phyloP scores from a whole-genome alignment of 805 yeast species.

The Candida jianshihensis region DNA sequence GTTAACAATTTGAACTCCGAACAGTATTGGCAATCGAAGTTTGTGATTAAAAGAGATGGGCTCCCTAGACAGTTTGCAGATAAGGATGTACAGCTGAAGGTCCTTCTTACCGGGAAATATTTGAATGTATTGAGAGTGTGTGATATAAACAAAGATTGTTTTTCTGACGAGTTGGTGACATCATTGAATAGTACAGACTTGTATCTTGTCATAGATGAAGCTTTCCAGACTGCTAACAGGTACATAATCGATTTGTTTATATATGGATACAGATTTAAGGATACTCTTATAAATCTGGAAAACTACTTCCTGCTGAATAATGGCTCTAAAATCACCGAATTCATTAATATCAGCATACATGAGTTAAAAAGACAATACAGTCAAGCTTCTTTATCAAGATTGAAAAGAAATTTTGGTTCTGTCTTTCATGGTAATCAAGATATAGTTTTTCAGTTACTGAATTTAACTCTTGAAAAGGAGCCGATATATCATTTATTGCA shows the following conservation, averaged over 20 bases:
- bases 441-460: constrained; percentile 23
- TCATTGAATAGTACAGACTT: constrained; percentile 36
- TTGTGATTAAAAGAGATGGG: constrained; percentile 67
- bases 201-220: constrained; percentile 47
- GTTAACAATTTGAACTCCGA: constrained; percentile 36
- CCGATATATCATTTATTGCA: constrained; percentile 34
- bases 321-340: constrained; percentile 43
- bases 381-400: constrained; percentile 23
- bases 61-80: constrained; percentile 57
- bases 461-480: constrained; percentile 34
- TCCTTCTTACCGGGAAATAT: constrained; percentile 79
- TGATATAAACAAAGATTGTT: constrained; percentile 32
- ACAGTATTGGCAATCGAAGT: constrained; percentile 69
- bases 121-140: constrained; percentile 65
- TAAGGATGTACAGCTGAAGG: constrained; percentile 49
- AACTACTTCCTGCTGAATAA: constrained; percentile 50
- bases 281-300: constrained; percentile 44
- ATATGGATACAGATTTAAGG: constrained; percentile 49
- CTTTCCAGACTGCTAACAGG: constrained; percentile 62
- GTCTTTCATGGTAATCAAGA: constrained; percentile 9
- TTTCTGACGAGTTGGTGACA: constrained; percentile 22
- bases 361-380: constrained; percentile 42
- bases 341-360: constrained; percentile 40
- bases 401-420: constrained; percentile 26
- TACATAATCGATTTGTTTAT: constrained; percentile 50